A percentile compares a stretch with the other conserved stretches of the same genome.
phyloP scores from a whole-genome alignment of 306 rosid species.

The Castanospermum australe region DNA sequence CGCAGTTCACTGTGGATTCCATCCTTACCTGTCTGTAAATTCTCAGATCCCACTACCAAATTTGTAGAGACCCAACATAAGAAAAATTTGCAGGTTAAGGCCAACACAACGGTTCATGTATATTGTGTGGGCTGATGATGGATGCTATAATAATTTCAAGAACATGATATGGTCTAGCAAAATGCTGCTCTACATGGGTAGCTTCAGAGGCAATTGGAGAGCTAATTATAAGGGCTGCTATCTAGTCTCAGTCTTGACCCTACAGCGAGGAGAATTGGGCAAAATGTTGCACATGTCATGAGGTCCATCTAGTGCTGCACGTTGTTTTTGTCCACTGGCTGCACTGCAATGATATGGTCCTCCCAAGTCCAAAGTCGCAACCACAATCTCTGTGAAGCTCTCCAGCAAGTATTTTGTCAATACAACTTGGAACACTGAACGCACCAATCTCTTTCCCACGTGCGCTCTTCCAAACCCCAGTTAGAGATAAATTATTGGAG shows the following conservation, averaged over 20 bases:
- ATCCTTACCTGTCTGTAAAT: not conserved
- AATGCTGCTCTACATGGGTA: too few relatives aligned
- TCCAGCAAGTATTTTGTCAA: not conserved
- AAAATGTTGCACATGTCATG: conserved; percentile 3
- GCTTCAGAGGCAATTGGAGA: too few relatives aligned
- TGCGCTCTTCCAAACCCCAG: not conserved
- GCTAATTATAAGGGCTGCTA: too few relatives aligned
- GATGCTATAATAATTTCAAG: too few relatives aligned
- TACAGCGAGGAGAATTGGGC: not conserved
- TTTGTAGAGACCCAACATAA: not conserved
- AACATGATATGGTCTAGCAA: too few relatives aligned
- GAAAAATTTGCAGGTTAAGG: too few relatives aligned
- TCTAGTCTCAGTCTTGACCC: not conserved
- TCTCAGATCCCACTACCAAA: not conserved
- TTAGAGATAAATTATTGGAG: conserved; percentile 14
- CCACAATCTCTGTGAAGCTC: not conserved
- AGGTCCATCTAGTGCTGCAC: not conserved
- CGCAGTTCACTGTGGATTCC: not conserved
- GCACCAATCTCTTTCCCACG: not conserved
- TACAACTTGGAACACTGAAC: not conserved
- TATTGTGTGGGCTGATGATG: too few relatives aligned
- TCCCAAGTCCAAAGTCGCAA: not conserved
- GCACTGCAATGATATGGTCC: not conserved
- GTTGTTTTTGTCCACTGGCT: not conserved
- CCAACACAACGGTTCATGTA: too few relatives aligned